A percentile compares a stretch with the other conserved stretches of the same genome.
These are phyloP conservation scores for Nothopassalora personata DNA, from an alignment of 2,329 filamentous ascomycete species.

Conservation along the genomic window DNA sequence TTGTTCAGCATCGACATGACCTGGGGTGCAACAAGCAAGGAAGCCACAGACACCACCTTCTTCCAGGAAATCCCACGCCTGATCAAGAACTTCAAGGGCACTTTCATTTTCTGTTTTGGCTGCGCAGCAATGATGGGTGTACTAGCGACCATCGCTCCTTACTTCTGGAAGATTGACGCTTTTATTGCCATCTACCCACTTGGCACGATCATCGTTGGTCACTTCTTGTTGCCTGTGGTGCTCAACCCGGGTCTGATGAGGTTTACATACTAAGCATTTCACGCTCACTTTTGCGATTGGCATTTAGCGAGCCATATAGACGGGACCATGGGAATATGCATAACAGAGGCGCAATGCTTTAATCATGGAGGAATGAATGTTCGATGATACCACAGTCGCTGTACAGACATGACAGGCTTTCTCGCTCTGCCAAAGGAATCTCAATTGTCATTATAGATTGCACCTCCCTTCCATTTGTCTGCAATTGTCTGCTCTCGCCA, in stretches of 20 bases:
- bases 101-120: conserved; percentile 47
- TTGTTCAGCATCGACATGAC: conserved; percentile 39
- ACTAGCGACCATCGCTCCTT: conserved; percentile 43
- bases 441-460: neutral
- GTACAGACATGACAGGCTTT: neutral
- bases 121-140: conserved; percentile 47
- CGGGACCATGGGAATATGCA: neutral
- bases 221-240: conserved; percentile 55
- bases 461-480: neutral
- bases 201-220: conserved; percentile 46
- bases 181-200: conserved; percentile 59
- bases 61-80: conserved; percentile 53
- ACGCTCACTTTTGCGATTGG: conserved; percentile 2
- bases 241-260: conserved; percentile 61
- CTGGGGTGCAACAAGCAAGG: conserved; percentile 56
- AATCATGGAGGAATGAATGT: neutral
- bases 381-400: neutral
- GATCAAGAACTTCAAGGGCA: conserved; percentile 53
- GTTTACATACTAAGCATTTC: conserved; percentile 49
- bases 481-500: neutral
- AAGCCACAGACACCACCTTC: conserved; percentile 53
- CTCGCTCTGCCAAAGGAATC: neutral
- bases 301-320: conserved; percentile 3
- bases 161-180: conserved; percentile 52
- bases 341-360: conserved; percentile 8